phyloP scores from a whole-genome alignment of 148 eudicot genomes.

The Chenopodium suecicum region DNA sequence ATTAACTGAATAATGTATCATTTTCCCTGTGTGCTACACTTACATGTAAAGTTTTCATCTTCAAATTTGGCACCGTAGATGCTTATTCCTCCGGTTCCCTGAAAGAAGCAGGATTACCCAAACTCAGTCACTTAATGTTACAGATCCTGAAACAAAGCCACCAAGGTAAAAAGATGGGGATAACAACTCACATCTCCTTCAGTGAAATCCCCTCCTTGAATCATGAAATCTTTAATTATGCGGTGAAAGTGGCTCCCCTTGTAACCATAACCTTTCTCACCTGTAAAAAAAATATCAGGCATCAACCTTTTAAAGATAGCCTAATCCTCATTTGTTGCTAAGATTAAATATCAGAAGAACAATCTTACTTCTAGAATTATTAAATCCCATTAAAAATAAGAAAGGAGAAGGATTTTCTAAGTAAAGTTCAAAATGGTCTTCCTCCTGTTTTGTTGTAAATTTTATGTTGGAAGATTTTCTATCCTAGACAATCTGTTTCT shows the following conservation, averaged over 20 bases:
- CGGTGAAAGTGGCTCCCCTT: constrained; percentile 60
- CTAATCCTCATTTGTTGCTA: not conserved
- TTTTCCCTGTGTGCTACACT: constrained; percentile 18
- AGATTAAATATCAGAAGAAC: too few relatives aligned
- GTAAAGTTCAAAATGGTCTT: too few relatives aligned
- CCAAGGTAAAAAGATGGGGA: not conserved
- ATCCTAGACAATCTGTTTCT: not conserved
- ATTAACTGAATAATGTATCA: not conserved
- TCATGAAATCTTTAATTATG: constrained; percentile 57
- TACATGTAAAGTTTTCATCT: constrained; percentile 53
- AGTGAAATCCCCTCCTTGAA: constrained; percentile 69
- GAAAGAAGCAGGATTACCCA: constrained; percentile 8
- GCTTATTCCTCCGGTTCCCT: constrained; percentile 63
- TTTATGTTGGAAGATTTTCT: not conserved
- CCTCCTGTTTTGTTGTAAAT: not conserved
- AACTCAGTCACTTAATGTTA: not conserved
- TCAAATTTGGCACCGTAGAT: constrained; percentile 52
- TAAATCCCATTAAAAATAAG: not conserved
- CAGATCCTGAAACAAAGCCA: not conserved
- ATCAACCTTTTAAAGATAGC: not conserved
- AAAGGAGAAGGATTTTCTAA: not conserved
- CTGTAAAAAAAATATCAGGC: constrained; percentile 19
- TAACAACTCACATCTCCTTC: constrained; percentile 43
- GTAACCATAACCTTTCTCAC: constrained; percentile 57
- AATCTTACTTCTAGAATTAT: not conserved